Evolutionary conservation across 1,284 basidiomycete genomes (phyloP), one percentile per base, ranked within the genome.

Genomic region (Austropuccinia psidii): DNA sequence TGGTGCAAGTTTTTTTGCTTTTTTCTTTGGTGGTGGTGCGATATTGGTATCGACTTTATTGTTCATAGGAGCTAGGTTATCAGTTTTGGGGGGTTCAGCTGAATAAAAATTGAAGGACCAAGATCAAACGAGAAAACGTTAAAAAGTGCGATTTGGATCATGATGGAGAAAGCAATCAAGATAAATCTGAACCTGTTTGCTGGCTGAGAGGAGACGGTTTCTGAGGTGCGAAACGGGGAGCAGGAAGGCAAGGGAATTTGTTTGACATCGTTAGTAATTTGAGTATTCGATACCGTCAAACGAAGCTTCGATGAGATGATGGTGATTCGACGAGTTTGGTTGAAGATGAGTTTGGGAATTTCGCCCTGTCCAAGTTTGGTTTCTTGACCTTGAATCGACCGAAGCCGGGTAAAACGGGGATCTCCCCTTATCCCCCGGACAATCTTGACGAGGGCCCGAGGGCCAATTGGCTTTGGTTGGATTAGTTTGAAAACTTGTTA

Each of bases 171-270:
- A n/a, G 11, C 11, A 45, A 45, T 11, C 41, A 11, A 35, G 55
- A 31, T 5, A 4, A 49, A 21, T n/a, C 9, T 27, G 24, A 60
- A 72, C 68, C 45, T 43, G 55, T 31, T 35, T 39, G 31, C 62
- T 72, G 69, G 39, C 58, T 62, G 37, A 72, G 57, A 29, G 69
- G 69, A 17, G 69, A 72, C 52, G 69, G 58, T 39, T 62, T 72
- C 29, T 62, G 69, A 17, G 69, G 69, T 17, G 69, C 69, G 41
- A 72, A 72, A 33, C 69, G 41, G 37, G 69, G 69, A 17, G 69
- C 69, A 9, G 69, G 69, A 3, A 72, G 45, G 8, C 43, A 29
- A 2, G 69, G 69, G 31, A 72, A 72, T 50, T 72, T 72, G 47
- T 39, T 62, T 11, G 69, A 8, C 69, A 72, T 72, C 31, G 2